phyloP scores from a whole-genome alignment of 176 grass and related monocot genomes.

The Oryza punctata region DNA sequence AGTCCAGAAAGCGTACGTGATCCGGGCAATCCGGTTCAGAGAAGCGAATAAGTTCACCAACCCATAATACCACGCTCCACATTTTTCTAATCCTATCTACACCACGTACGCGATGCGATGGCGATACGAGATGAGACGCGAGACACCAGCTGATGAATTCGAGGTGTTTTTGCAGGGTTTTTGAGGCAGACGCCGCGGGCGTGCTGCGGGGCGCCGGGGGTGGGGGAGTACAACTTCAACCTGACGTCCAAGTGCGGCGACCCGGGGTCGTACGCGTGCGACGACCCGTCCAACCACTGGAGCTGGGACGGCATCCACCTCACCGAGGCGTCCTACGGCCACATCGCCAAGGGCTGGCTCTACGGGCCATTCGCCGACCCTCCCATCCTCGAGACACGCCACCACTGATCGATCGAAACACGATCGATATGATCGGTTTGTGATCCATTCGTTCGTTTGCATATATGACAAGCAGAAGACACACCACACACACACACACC shows the following conservation, averaged over 20 bases:
- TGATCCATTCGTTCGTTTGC: not conserved
- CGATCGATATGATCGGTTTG: no score
- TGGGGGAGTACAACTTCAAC: constrained; percentile 72
- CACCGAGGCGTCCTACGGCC: constrained; percentile 60
- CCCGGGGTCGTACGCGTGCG: constrained; percentile 45
- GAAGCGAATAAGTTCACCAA: not conserved
- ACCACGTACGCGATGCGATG: not conserved
- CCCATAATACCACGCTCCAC: not conserved
- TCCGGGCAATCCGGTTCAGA: constrained; percentile 40
- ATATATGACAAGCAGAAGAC: not conserved
- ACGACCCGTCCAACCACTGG: constrained; percentile 60
- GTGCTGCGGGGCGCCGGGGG: constrained; percentile 58
- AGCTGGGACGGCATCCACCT: constrained; percentile 78
- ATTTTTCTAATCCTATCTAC: not conserved
- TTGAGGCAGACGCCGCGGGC: constrained; percentile 55
- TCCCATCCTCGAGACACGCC: constrained; percentile 38
- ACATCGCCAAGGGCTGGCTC: constrained; percentile 81
- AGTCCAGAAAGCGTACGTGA: not conserved
- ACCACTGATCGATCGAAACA: not conserved
- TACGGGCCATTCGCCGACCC: constrained; percentile 76
- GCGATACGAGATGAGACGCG: no score
- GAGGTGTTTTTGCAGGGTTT: constrained; percentile 37
- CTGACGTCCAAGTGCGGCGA: constrained; percentile 64
- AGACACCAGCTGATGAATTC: not conserved
- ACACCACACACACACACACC: no score